phyloP scores from a whole-genome alignment of 805 yeast genomes.

The Kuraishia capsulata region DNA sequence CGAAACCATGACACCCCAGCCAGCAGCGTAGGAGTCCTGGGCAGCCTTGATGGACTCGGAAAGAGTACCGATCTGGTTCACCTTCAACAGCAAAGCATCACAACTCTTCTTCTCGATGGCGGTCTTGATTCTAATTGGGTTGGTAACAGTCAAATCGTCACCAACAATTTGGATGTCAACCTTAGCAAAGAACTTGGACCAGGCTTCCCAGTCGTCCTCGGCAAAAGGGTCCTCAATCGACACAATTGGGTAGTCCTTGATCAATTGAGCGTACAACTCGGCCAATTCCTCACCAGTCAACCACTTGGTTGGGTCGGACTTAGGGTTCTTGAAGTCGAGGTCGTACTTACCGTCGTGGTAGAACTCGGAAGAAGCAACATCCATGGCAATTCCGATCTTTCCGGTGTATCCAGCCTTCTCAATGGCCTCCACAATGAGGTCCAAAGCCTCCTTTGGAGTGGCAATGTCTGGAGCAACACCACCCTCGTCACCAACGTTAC shows the following conservation, averaged over 20 bases:
- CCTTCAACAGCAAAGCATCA: constrained; percentile 91
- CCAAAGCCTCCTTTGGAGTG: constrained; percentile 95
- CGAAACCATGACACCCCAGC: constrained; percentile 99
- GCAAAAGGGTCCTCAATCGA: constrained; percentile 99
- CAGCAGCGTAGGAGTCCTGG: constrained; percentile 86
- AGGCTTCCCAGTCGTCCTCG: constrained; percentile 99
- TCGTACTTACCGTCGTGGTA: constrained; percentile 96
- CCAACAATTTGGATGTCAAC: constrained; percentile 86
- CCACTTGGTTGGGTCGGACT: constrained; percentile 87
- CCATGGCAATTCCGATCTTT: constrained; percentile 84
- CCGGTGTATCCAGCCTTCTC: constrained; percentile 94
- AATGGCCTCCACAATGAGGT: constrained; percentile 85
- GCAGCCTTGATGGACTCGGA: constrained; percentile 97
- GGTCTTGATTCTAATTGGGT: constrained; percentile 87
- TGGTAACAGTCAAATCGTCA: constrained; percentile 98
- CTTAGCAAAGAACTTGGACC: constrained; percentile 76
- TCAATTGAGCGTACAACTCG: constrained; percentile 68
- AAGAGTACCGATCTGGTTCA: constrained; percentile 97
- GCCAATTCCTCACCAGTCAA: constrained; percentile 84
- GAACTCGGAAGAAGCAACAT: constrained; percentile 97
- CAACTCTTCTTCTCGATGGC: constrained; percentile 97
- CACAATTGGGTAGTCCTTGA: constrained; percentile 92
- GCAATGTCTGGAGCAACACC: constrained; percentile 99
- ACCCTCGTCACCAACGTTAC: constrained; percentile 99
- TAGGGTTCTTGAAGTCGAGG: constrained; percentile 96